Evolutionary conservation across 2,329 filamentous ascomycete species (phyloP).

Genomic region (Taxawa tesnikishii): DNA sequence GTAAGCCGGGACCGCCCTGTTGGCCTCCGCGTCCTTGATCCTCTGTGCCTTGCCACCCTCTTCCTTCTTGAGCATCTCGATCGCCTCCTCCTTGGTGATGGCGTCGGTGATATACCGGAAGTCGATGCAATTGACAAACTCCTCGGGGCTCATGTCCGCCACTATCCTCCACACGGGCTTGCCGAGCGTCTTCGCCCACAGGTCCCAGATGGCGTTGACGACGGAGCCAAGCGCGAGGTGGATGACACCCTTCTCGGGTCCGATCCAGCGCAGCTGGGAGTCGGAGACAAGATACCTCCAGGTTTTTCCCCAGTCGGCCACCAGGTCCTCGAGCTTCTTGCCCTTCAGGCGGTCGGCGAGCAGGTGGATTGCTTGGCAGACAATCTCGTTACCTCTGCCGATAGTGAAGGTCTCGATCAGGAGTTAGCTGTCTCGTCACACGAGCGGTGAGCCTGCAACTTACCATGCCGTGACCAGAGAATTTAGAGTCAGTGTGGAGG

Average conservation of each 20-base stretch:
- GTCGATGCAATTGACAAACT: constrained; percentile 80
- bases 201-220: constrained; percentile 85
- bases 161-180: constrained; percentile 90
- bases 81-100: constrained; percentile 73
- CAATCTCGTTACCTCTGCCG: constrained; percentile 82
- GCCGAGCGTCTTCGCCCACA: constrained; percentile 78
- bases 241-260: constrained; percentile 86
- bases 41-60: constrained; percentile 58
- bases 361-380: constrained; percentile 71
- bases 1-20: constrained; percentile 73
- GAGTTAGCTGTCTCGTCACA: too few species aligned
- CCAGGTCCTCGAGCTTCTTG: constrained; percentile 64
- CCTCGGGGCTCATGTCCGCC: constrained; percentile 77
- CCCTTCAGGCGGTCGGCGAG: constrained; percentile 65
- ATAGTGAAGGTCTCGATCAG: constrained; percentile 58
- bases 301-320: constrained; percentile 71
- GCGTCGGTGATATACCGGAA: constrained; percentile 92
- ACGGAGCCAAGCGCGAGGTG: constrained; percentile 82
- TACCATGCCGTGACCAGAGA: constrained; percentile 70
- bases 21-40: constrained; percentile 60
- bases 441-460: constrained; percentile 4
- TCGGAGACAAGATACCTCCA: constrained; percentile 90
- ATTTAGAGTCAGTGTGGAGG: constrained; percentile 62
- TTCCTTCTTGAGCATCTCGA: constrained; percentile 54
- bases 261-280: constrained; percentile 85